Evolutionary conservation across 768 basidiomycete species (phyloP).

Genomic region (Auriscalpium vulgare): DNA sequence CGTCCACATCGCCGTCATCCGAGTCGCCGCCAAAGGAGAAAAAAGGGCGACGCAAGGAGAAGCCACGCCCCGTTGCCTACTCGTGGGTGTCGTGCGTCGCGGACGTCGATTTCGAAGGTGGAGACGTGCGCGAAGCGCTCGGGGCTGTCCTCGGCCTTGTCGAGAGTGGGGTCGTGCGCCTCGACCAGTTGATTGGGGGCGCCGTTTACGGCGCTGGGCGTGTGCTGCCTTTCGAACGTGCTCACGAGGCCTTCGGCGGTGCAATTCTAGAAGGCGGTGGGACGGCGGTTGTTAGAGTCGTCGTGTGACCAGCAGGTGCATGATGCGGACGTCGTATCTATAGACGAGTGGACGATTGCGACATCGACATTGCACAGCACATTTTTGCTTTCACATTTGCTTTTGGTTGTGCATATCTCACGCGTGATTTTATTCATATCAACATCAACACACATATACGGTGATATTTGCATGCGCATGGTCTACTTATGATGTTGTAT

Average conservation of each 20-base stretch:
- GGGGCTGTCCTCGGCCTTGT: constrained; percentile 32
- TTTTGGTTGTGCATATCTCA: background rate
- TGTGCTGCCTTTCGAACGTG: constrained; percentile 46
- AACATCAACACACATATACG: no score
- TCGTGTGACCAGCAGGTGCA: constrained; percentile 14
- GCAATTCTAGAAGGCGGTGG: constrained; percentile 23
- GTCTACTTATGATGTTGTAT: no score
- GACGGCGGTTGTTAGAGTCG: constrained; percentile 25
- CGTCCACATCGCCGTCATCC: background rate
- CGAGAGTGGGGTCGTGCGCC: constrained; percentile 25
- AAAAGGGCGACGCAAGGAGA: background rate
- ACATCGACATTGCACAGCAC: background rate
- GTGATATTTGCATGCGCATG: no score
- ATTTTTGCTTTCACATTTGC: background rate
- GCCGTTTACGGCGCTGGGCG: constrained; percentile 24
- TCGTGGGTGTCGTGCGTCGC: constrained; percentile 76
- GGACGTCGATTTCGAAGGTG: constrained; percentile 80
- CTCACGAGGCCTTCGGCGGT: constrained; percentile 40
- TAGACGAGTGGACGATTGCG: background rate
- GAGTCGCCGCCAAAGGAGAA: background rate
- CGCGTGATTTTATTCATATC: no score
- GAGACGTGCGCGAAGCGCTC: constrained; percentile 53
- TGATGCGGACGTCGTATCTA: background rate
- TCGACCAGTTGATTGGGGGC: constrained; percentile 20
- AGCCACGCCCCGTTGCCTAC: constrained; percentile 51